Conservation (phyloP, 768 basidiomycete genomes). For the Russula dissimulans region DNA sequence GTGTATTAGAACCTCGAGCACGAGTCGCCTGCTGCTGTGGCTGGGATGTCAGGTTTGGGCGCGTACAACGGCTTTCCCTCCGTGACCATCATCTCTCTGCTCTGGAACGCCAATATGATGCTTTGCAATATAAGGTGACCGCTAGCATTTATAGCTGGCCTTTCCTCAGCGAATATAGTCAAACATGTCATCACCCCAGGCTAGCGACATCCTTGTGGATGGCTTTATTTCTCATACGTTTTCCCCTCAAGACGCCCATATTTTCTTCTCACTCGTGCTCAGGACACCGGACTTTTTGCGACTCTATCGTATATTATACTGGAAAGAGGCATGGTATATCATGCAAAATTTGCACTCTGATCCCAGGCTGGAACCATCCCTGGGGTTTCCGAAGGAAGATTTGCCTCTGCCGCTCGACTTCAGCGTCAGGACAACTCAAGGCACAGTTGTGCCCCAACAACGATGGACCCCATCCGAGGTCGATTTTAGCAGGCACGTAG, state of each 20-base stretch:
- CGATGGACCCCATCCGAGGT: slow-evolving; percentile 1
- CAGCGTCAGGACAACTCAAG: background rate
- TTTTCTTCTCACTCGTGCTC: background rate
- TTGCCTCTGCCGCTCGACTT: background rate
- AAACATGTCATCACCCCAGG: background rate
- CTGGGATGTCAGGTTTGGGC: background rate
- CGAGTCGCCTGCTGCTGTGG: background rate
- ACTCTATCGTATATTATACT: background rate
- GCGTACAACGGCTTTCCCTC: background rate
- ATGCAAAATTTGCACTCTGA: background rate
- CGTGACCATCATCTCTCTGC: background rate
- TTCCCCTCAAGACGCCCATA: background rate
- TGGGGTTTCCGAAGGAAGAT: background rate
- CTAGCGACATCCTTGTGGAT: slow-evolving; percentile 1
- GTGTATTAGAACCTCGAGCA: background rate
- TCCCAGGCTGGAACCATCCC: background rate
- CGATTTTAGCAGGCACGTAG: background rate
- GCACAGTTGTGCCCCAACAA: slow-evolving; percentile 5
- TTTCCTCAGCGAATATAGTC: background rate
- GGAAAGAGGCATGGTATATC: background rate
- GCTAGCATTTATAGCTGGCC: background rate
- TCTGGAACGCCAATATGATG: background rate
- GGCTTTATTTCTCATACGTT: slow-evolving; percentile 2
- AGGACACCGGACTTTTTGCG: background rate
- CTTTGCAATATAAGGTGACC: background rate